These are phyloP conservation scores for Yarrowia deformans DNA, from an alignment of 805 yeast genomes.

Conservation along the genomic window DNA sequence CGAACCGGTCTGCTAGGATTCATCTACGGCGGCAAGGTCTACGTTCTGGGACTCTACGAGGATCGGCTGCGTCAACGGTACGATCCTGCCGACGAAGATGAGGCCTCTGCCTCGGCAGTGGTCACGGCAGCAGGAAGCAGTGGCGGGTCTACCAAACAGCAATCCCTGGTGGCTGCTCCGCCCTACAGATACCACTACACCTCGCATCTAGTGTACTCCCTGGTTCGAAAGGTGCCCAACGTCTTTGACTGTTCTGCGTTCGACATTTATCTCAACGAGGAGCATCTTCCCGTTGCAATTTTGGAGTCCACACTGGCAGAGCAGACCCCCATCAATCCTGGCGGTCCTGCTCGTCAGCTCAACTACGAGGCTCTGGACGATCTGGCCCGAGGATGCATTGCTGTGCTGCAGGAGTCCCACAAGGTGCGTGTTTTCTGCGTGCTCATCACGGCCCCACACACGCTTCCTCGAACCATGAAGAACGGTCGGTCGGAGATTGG, in stretches of 20 bases:
- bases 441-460: conserved; percentile 76
- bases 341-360: conserved; percentile 29
- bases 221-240: conserved; percentile 80
- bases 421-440: conserved; percentile 82
- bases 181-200: conserved; percentile 74
- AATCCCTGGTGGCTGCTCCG: conserved; percentile 46
- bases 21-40: conserved; percentile 83
- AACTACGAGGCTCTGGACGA: conserved; percentile 55
- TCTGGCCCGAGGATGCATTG: conserved; percentile 57
- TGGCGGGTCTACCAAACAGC: conserved; percentile 24
- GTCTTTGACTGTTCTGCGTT: conserved; percentile 92
- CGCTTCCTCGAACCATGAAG: conserved; percentile 82
- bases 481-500: conserved; percentile 93
- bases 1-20: conserved; percentile 94
- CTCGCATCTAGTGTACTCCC: conserved; percentile 82
- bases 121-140: conserved; percentile 15
- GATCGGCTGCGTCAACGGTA: conserved; percentile 84
- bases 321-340: conserved; percentile 42
- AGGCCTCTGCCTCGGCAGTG: background rate
- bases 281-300: conserved; percentile 82
- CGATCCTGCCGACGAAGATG: conserved; percentile 60
- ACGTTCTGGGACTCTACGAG: conserved; percentile 86
- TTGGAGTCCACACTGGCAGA: conserved; percentile 72
- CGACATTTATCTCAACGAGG: conserved; percentile 79
- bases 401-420: conserved; percentile 63